Conservation (phyloP, 371 early-diverging fungal species). For the Antonospora locustae region DNA sequence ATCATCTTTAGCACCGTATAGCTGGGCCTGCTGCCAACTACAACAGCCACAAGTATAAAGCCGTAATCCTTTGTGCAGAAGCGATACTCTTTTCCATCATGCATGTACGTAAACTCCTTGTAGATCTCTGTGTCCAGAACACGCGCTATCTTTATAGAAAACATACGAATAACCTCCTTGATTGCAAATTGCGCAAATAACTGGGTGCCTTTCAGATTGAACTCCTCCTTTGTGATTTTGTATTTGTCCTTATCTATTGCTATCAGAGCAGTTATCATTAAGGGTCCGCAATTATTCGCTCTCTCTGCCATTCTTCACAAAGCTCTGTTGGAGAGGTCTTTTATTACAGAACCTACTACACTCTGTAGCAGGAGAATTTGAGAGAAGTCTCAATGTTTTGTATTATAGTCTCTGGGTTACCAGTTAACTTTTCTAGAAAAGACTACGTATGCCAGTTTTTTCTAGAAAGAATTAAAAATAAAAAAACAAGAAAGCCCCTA, state of each 20-base stretch:
- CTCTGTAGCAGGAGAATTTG: neutral
- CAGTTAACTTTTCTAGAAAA: slow-evolving; percentile 21
- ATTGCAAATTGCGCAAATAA: slow-evolving; percentile 38
- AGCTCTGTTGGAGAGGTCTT: slow-evolving; percentile 15
- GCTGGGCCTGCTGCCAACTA: slow-evolving; percentile 32
- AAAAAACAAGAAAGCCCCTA: too few species aligned
- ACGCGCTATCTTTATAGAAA: slow-evolving; percentile 27
- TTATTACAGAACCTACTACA: too few species aligned
- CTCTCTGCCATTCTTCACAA: neutral
- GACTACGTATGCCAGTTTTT: slow-evolving; percentile 1
- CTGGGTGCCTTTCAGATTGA: slow-evolving; percentile 26
- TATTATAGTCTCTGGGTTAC: neutral
- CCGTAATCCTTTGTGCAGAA: slow-evolving; percentile 35
- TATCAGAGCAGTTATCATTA: slow-evolving; percentile 11
- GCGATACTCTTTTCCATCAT: slow-evolving; percentile 34
- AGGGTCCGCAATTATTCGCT: neutral
- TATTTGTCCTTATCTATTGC: slow-evolving; percentile 5
- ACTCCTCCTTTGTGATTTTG: slow-evolving; percentile 36
- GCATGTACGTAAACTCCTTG: slow-evolving; percentile 39
- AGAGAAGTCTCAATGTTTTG: slow-evolving; percentile 1
- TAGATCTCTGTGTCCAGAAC: slow-evolving; percentile 33
- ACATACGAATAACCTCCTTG: slow-evolving; percentile 35
- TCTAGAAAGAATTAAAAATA: neutral
- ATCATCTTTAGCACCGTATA: slow-evolving; percentile 35
- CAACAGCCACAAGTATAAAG: slow-evolving; percentile 25